Conservation (phyloP, 768 basidiomycete genomes). For the Agrocybe praecox region DNA sequence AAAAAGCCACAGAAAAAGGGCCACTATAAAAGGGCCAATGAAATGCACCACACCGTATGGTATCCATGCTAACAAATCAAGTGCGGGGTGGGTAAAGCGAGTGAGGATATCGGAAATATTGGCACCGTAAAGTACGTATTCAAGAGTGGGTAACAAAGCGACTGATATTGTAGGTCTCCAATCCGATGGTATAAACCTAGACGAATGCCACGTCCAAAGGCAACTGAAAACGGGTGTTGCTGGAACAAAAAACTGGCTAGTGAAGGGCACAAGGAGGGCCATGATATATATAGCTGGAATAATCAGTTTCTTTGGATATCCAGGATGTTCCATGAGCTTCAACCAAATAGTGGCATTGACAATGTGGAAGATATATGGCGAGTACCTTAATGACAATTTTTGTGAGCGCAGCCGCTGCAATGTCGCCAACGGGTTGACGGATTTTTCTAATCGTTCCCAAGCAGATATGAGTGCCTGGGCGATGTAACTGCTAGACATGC, state of each 20-base stretch:
- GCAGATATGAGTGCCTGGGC: constrained; percentile 59
- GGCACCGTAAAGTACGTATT: constrained; percentile 93
- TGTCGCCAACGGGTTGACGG: constrained; percentile 70
- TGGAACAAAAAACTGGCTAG: constrained; percentile 88
- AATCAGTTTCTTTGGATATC: constrained; percentile 71
- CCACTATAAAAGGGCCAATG: constrained; percentile 82
- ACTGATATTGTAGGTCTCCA: constrained; percentile 88
- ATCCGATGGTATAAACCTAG: constrained; percentile 77
- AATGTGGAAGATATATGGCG: constrained; percentile 66
- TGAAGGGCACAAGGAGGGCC: constrained; percentile 80
- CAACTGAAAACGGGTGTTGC: constrained; percentile 87
- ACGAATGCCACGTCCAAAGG: constrained; percentile 85
- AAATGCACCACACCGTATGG: constrained; percentile 98
- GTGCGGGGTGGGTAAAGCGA: constrained; percentile 86
- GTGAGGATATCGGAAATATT: constrained; percentile 98
- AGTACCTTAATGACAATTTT: constrained; percentile 56
- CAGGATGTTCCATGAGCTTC: constrained; percentile 66
- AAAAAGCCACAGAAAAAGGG: constrained; percentile 87
- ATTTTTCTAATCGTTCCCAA: constrained; percentile 71
- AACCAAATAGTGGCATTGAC: constrained; percentile 71
- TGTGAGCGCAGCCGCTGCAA: constrained; percentile 59
- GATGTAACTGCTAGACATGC: too few relatives aligned
- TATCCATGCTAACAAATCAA: constrained; percentile 94
- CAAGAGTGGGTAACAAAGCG: constrained; percentile 90
- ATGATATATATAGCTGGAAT: constrained; percentile 76